Base-by-base conservation (phyloP, 2,329 filamentous ascomycete genomes). In the Rugonectria rugulosa region DNA sequence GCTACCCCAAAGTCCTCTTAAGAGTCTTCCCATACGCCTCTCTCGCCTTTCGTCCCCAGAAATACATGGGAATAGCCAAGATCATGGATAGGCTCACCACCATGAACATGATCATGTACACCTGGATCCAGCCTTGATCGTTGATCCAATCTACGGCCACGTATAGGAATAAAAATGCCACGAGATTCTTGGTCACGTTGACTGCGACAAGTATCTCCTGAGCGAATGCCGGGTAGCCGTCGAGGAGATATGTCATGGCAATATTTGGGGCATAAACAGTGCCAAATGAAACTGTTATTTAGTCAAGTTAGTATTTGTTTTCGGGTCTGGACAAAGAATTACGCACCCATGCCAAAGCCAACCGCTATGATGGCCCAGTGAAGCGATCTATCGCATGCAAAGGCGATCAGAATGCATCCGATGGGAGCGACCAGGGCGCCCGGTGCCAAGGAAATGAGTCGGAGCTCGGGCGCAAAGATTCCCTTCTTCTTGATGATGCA, bases 101-200 rank as follows among this genome's bases (percentile, higher is more conserved):
- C 26, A 41, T 41, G 9, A 49, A 49, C 46, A 49, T 49, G 26
- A 49, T 34, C 46, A 49, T 49, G 11, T 49, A 49, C 6, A 49
- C 46, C 20, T 49, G 46, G 9, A 49, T 49, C 46, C 46, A 49
- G 12, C 46, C 46, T 10, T 49, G 36, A 31, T 29, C 21, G 5
- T 41, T 10, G 19, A 49, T 23, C 46, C 46, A 49, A 10, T 19
- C 36, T 8, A 41, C 36, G 3, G 46, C 46, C 8, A 49, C 36
- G 14, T 49, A 49, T 6, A 49, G 26, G 15, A 49, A 49, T 8
- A 49, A 23, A 24, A 49, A 49, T 6, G 46, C 46, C 10, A 49
- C 46, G 1, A 49, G 19, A 12, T 49, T 49, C 26, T 49, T 49
- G 14, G 36, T 32, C 9, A 49, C 26, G 15, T 49, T 49, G 14